Conservation (phyloP, 768 basidiomycete species). For the Hygrophoropsis aurantiaca region DNA sequence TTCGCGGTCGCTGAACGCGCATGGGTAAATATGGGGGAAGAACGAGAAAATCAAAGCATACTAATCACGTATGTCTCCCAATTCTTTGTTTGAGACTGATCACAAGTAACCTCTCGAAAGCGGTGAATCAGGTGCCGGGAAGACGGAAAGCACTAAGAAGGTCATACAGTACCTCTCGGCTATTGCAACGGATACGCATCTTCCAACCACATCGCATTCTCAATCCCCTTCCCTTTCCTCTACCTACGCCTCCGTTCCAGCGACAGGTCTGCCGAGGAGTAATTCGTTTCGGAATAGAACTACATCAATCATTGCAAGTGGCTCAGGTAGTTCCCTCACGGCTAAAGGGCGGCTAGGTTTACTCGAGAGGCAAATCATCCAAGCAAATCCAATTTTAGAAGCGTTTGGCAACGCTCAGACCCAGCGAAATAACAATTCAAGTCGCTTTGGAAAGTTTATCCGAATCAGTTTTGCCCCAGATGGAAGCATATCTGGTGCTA, state of each 20-base stretch:
- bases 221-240: conserved; percentile 62
- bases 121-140: conserved; percentile 98
- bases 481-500: conserved; percentile 95
- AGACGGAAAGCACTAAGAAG: conserved; percentile 99
- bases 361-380: conserved; percentile 93
- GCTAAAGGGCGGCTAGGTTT: conserved; percentile 80
- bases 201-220: conserved; percentile 57
- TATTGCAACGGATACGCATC: conserved; percentile 82
- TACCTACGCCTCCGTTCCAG: conserved; percentile 57
- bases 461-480: conserved; percentile 91
- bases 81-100: conserved; percentile 4
- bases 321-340: conserved; percentile 44
- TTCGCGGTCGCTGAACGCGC: conserved; percentile 97
- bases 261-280: conserved; percentile 68
- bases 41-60: conserved; percentile 96
- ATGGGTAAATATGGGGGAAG: conserved; percentile 98
- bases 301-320: conserved; percentile 38
- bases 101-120: conserved; percentile 39
- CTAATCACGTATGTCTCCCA: conserved; percentile 81
- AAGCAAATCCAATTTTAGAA: conserved; percentile 96
- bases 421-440: conserved; percentile 97
- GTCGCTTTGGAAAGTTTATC: conserved; percentile 98
- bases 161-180: conserved; percentile 99
- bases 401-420: conserved; percentile 99
- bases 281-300: conserved; percentile 61